Conservation (phyloP, 768 basidiomycete genomes). For the Serendipita indica region DNA sequence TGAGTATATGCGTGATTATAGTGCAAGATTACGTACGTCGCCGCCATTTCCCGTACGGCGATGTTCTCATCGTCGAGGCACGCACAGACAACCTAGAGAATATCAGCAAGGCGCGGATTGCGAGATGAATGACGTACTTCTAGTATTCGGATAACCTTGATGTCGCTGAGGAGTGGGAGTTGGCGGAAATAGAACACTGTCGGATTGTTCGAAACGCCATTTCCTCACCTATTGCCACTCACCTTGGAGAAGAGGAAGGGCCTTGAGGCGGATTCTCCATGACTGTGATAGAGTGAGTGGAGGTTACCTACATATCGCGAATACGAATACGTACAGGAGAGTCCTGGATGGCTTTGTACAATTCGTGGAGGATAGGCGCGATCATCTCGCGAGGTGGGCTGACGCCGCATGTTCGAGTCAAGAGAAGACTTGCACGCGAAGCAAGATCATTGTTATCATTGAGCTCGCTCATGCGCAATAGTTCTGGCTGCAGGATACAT, state of each 20-base stretch:
- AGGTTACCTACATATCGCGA: neutral
- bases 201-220: neutral
- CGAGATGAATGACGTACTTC: conserved; percentile 34
- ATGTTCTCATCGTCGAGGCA: conserved; percentile 44
- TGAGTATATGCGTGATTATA: conserved; percentile 11
- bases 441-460: conserved; percentile 63
- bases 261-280: conserved; percentile 77
- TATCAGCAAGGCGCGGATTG: neutral
- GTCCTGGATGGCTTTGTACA: conserved; percentile 61
- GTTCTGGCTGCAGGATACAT: conserved; percentile 40
- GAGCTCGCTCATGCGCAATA: conserved; percentile 66
- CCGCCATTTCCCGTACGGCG: conserved; percentile 25
- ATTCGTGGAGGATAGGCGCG: conserved; percentile 48
- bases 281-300: conserved; percentile 34
- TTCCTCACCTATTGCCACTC: neutral
- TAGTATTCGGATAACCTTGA: conserved; percentile 61
- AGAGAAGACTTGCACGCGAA: conserved; percentile 45
- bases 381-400: conserved; percentile 59
- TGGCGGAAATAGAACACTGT: conserved; percentile 80
- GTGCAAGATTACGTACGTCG: conserved; percentile 16
- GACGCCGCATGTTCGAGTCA: conserved; percentile 77
- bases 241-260: conserved; percentile 66
- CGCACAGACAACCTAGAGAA: conserved; percentile 49
- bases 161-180: conserved; percentile 62
- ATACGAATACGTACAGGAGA: conserved; percentile 41